phyloP scores from a whole-genome alignment of 2,329 filamentous ascomycete genomes.

The Curvularia verruculosa region DNA sequence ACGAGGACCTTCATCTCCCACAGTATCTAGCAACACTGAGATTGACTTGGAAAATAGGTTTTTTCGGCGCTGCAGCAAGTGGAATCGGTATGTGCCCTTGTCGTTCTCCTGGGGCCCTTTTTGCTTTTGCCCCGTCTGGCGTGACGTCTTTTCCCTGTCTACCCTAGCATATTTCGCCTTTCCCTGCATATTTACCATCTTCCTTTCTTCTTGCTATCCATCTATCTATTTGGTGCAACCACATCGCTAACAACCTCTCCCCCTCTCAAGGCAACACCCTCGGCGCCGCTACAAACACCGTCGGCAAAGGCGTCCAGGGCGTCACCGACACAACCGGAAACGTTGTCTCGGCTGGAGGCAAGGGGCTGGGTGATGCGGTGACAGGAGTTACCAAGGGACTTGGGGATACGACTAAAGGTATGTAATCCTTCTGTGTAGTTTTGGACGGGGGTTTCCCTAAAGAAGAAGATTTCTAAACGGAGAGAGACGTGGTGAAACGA shows the following conservation, averaged over 20 bases:
- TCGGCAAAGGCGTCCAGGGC: constrained; percentile 43
- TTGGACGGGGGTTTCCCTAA: no score
- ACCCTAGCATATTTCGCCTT: no score
- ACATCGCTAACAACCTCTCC: no score
- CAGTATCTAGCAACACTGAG: background rate
- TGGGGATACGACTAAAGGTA: constrained; percentile 46
- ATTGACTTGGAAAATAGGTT: constrained; percentile 34
- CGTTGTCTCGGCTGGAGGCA: constrained; percentile 40
- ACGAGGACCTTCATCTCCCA: no score
- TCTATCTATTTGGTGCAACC: background rate
- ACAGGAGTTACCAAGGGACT: constrained; percentile 42
- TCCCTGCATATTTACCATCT: no score
- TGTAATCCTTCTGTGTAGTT: no score
- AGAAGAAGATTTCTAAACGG: no score
- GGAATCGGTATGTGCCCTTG: constrained; percentile 26
- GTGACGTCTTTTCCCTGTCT: no score
- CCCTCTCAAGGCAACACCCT: constrained; percentile 38
- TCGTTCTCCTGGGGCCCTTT: no score
- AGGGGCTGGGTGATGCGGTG: constrained; percentile 46
- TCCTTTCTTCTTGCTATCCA: no score
- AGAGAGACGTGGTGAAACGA: no score
- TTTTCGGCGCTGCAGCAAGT: constrained; percentile 43
- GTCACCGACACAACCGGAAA: constrained; percentile 41
- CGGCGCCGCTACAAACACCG: constrained; percentile 42
- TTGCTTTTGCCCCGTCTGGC: no score